phyloP scores from a whole-genome alignment of 2,329 filamentous ascomycete genomes.

The Nemania sp. region DNA sequence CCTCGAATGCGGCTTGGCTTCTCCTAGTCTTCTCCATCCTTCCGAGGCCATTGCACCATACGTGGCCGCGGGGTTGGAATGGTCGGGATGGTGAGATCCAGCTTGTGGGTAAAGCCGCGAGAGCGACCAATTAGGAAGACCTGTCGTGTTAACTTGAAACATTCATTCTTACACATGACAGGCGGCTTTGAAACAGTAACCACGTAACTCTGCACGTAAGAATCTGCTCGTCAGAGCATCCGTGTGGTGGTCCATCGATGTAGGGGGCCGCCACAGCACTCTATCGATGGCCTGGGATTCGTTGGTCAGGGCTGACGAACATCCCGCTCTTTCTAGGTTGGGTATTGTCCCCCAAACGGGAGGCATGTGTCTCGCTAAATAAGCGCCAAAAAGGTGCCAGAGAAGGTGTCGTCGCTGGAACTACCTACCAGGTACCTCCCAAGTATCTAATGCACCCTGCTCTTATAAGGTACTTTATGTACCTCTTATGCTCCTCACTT shows the following conservation, averaged over 20 bases:
- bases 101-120: conserved; percentile 8
- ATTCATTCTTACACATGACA: conserved; percentile 26
- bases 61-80: conserved; percentile 20
- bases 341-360: too few species aligned
- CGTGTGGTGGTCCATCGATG: background rate
- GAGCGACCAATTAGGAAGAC: conserved; percentile 20
- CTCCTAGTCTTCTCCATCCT: conserved; percentile 12
- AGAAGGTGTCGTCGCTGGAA: background rate
- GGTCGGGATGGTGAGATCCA: conserved; percentile 21
- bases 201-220: conserved; percentile 7
- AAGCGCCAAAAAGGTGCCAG: too few species aligned
- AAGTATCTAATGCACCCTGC: too few species aligned
- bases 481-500: background rate
- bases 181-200: conserved; percentile 25
- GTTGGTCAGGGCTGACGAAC: background rate
- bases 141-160: conserved; percentile 27
- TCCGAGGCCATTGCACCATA: conserved; percentile 8
- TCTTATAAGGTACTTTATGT: too few species aligned
- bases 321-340: too few species aligned
- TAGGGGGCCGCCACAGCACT: too few species aligned
- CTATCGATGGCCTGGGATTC: background rate
- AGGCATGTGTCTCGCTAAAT: too few species aligned
- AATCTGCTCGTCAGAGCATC: conserved; percentile 17
- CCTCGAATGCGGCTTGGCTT: conserved; percentile 14
- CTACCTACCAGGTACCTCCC: background rate